Percentiles rank a stretch among this genome's conserved stretches.
These are phyloP conservation scores for Arxiozyma heterogenica DNA, from an alignment of 1,139 yeast genomes.

Conservation along the genomic window DNA sequence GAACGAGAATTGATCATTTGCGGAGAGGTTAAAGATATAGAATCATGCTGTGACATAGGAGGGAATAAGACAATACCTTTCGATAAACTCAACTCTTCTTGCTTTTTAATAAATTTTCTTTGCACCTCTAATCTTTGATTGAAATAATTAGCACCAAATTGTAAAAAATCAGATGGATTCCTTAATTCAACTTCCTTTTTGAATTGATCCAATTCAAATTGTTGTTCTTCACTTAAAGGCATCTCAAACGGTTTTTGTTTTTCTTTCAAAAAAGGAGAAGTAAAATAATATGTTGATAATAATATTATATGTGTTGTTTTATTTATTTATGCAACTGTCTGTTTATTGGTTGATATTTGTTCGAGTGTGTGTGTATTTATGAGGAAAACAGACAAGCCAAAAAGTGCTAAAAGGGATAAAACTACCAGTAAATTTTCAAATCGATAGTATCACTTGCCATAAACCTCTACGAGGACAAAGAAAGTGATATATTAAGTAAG, in stretches of 20 bases:
- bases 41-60: constrained; percentile 7
- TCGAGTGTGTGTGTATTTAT: no score
- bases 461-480: no score
- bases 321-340: constrained; percentile 2
- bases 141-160: constrained; percentile 69
- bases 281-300: constrained; percentile 2
- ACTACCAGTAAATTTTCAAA: no score
- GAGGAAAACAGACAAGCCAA: no score
- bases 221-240: constrained; percentile 32
- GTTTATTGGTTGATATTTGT: no score
- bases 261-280: neutral
- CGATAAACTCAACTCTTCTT: constrained; percentile 42
- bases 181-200: constrained; percentile 52
- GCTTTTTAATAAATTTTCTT: constrained; percentile 46
- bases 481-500: no score
- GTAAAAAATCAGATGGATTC: constrained; percentile 61
- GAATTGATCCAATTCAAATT: constrained; percentile 51
- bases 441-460: no score
- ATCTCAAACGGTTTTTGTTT: neutral
- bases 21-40: neutral
- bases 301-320: constrained; percentile 3
- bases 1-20: neutral
- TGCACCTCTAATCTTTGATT: constrained; percentile 52
- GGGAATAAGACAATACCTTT: constrained; percentile 50
- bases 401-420: no score